A percentile compares a stretch with the other conserved stretches of the same genome.
These are phyloP conservation scores for Pyrenophora tritici-repentis DNA, from an alignment of 2,329 filamentous ascomycete genomes.

Conservation along the genomic window DNA sequence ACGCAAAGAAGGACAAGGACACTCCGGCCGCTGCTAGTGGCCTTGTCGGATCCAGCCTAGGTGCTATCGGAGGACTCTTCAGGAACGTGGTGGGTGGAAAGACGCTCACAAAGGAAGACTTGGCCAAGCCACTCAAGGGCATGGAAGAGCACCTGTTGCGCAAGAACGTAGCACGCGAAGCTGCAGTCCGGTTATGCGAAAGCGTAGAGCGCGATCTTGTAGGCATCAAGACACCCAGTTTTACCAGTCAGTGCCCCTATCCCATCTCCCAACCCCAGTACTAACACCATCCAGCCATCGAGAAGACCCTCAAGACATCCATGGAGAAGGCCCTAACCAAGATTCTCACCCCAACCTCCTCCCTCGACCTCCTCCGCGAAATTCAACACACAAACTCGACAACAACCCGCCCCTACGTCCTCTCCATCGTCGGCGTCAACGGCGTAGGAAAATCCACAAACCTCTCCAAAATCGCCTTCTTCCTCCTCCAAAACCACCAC, in stretches of 20 bases:
- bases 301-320: constrained; percentile 78
- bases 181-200: constrained; percentile 86
- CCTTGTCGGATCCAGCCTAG: constrained; percentile 78
- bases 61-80: constrained; percentile 85
- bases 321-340: constrained; percentile 93
- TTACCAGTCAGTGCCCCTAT: constrained; percentile 65
- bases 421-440: constrained; percentile 97
- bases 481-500: constrained; percentile 96
- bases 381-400: constrained; percentile 73
- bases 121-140: constrained; percentile 89
- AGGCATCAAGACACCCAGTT: constrained; percentile 87
- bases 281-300: constrained; percentile 61
- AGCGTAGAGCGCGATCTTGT: constrained; percentile 89
- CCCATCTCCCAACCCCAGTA: neutral
- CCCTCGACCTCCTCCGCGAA: constrained; percentile 89
- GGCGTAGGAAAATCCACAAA: constrained; percentile 98
- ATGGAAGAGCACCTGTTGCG: constrained; percentile 94
- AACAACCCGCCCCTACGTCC: constrained; percentile 83
- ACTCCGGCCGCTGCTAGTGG: constrained; percentile 53
- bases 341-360: constrained; percentile 94
- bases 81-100: constrained; percentile 95
- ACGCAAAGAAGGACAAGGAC: constrained; percentile 56
- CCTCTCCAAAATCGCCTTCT: constrained; percentile 96
- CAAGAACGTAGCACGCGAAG: constrained; percentile 96
- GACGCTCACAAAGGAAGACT: constrained; percentile 82